Conservation (phyloP, 108 stramenopile genomes). For the Cyclostephanos tholiformis region DNA sequence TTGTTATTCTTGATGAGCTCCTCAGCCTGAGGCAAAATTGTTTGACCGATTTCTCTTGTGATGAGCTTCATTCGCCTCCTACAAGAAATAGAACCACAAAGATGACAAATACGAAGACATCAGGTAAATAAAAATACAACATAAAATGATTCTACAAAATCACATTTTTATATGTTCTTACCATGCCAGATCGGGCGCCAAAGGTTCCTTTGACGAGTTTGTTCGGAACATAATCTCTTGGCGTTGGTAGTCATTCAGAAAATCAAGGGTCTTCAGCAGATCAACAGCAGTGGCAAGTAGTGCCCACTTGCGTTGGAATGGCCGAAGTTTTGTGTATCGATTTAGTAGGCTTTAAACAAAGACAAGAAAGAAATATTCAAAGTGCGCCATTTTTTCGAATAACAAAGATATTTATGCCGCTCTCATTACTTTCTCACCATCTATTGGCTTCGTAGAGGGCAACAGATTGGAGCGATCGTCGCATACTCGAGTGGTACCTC, state of each 20-base stretch:
- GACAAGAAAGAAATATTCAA: neutral
- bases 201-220: conserved; percentile 48
- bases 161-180: neutral
- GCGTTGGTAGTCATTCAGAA: conserved; percentile 40
- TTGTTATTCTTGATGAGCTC: conserved; percentile 15
- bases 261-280: conserved; percentile 41
- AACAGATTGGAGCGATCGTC: conserved; percentile 10
- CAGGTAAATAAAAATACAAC: neutral
- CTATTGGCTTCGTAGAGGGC: conserved; percentile 11
- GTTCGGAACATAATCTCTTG: conserved; percentile 71
- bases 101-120: neutral
- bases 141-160: neutral
- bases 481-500: conserved; percentile 9
- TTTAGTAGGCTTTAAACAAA: conserved; percentile 5
- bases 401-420: neutral
- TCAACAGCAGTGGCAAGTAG: conserved; percentile 53
- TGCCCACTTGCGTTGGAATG: conserved; percentile 66
- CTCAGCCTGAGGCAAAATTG: conserved; percentile 27
- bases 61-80: conserved; percentile 46
- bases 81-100: neutral
- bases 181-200: conserved; percentile 58
- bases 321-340: conserved; percentile 36
- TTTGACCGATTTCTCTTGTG: conserved; percentile 45
- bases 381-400: neutral
- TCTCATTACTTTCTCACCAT: conserved; percentile 3